Evolutionary conservation across 2,329 filamentous ascomycete species (phyloP).

Genomic region (Fusarium multiceps): DNA sequence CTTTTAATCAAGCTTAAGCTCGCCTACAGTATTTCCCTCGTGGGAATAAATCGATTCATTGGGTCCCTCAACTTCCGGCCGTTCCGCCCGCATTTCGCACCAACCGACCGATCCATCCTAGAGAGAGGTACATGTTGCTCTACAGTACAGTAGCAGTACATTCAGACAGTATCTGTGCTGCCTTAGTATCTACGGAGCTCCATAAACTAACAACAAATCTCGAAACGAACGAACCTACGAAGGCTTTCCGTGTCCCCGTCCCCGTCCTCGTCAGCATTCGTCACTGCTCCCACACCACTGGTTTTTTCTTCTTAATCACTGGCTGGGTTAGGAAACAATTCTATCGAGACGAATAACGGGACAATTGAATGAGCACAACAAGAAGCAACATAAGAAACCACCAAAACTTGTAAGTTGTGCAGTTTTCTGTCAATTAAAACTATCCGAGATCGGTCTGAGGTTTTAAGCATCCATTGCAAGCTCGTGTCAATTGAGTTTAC

Average conservation of each 20-base stretch:
- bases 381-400: neutral
- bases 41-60: conserved; percentile 29
- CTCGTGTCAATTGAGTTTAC: conserved; percentile 9
- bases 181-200: neutral
- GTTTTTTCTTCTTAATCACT: conserved; percentile 10
- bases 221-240: conserved; percentile 24
- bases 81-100: conserved; percentile 16
- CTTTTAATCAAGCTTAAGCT: conserved; percentile 29
- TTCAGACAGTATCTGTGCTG: neutral
- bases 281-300: conserved; percentile 42
- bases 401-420: conserved; percentile 17
- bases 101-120: conserved; percentile 29
- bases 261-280: conserved; percentile 35
- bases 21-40: conserved; percentile 19
- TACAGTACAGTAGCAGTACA: neutral
- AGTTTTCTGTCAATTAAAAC: conserved; percentile 1
- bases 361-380: conserved; percentile 9
- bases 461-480: neutral
- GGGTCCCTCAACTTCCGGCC: conserved; percentile 32
- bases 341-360: conserved; percentile 17
- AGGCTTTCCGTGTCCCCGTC: conserved; percentile 16
- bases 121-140: conserved; percentile 2
- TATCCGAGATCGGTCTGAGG: neutral
- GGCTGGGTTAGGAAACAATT: conserved; percentile 25
- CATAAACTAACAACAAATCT: conserved; percentile 23